Evolutionary conservation across 495 filamentous ascomycete genomes (phyloP), one percentile per base, ranked within the genome.

Genomic region (Jackrogersella multiformis): DNA sequence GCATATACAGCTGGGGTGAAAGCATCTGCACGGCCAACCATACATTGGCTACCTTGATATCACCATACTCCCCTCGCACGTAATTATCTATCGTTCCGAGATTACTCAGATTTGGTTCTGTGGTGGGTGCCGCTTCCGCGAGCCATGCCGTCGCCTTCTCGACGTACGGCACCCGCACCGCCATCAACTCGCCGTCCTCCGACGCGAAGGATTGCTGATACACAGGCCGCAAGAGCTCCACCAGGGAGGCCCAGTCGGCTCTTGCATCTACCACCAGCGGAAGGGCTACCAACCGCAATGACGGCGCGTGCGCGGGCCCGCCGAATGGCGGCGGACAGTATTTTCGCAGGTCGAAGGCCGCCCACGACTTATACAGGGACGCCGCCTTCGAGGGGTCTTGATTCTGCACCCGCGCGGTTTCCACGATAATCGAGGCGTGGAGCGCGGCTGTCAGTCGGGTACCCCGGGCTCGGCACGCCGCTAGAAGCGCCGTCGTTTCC

Each of bases 51-150:
- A 61, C 58, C 8, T 0, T n/a, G 16, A 61, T 5, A 20, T 52
- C 57, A 1, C 35, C 58, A 20, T 61, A 53, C 16, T 18, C 1
- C 36, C 5, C 21, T 15, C 38, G 34, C 58, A 53, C 34, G 15
- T 61, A 61, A 2, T 53, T 15, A 2, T 61, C 46, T 10, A 53
- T 13, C 7, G 49, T 28, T 6, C 58, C 58, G 5, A 61, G 21
- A 35, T 61, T 61, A 10, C 58, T 61, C 0, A 61, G 48, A 20
- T 61, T 45, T 9, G 58, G 58, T 26, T 61, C 45, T 23, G 58
- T 53, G 1, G 34, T 61, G 1, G 58, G 58, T 21, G 36, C 2
- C 26, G 58, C 46, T 16, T 28, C 49, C 34, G 20, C 46, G 8
- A 61, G n/a, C 46, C 41, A 39, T 1, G 34, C 15, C 26, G 46